Percentiles rank a stretch among this genome's conserved stretches.
phyloP scores from a whole-genome alignment of 1,284 basidiomycete species.

The Xanthoconium separans region DNA sequence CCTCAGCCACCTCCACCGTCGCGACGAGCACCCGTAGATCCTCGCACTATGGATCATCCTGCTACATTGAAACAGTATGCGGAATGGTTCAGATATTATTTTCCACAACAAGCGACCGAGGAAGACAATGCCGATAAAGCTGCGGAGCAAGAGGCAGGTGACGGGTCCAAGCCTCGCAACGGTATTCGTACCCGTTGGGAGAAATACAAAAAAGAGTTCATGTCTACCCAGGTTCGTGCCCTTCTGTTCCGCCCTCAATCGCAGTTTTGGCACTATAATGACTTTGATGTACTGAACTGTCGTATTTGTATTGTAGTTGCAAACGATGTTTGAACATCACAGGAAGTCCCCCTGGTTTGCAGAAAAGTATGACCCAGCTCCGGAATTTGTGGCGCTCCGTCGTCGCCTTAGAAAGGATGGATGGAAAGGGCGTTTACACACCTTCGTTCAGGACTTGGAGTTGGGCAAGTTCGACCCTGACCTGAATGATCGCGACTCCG shows the following conservation, averaged over 20 bases:
- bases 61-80: conserved; percentile 83
- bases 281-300: conserved; percentile 31
- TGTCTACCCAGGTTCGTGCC: conserved; percentile 74
- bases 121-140: conserved; percentile 80
- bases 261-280: conserved; percentile 14
- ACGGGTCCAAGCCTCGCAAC: conserved; percentile 76
- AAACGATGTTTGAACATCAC: conserved; percentile 90
- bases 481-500: conserved; percentile 55
- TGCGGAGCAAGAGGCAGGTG: conserved; percentile 76
- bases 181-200: conserved; percentile 82
- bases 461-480: conserved; percentile 81
- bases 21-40: conserved; percentile 71
- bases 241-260: conserved; percentile 14
- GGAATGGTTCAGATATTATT: conserved; percentile 85
- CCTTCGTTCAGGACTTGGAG: conserved; percentile 78
- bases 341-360: conserved; percentile 91
- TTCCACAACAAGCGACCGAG: conserved; percentile 73
- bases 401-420: conserved; percentile 77
- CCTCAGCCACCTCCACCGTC: conserved; percentile 36
- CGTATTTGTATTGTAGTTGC: conserved; percentile 63
- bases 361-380: conserved; percentile 84
- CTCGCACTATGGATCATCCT: conserved; percentile 80
- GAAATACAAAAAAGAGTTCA: conserved; percentile 88
- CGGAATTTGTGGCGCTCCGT: conserved; percentile 69
- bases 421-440: conserved; percentile 69